A percentile compares a stretch with the other conserved stretches of the same genome.
Conservation (phyloP, 2,329 filamentous ascomycete genomes). For the Colletotrichum chlorophyti region DNA sequence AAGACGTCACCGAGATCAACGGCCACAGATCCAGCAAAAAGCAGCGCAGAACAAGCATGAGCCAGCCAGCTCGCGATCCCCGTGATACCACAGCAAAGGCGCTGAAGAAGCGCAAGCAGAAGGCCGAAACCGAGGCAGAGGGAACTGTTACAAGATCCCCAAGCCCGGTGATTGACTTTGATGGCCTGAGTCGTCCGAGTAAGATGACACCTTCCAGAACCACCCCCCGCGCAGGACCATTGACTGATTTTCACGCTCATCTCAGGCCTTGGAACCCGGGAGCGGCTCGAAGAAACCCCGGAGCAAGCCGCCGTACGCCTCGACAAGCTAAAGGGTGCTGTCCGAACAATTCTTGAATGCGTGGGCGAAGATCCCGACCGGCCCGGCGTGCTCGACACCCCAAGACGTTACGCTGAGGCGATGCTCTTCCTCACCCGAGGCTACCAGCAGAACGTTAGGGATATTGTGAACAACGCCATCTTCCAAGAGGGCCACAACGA, state of each 20-base stretch:
- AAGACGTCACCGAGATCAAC: conserved; percentile 38
- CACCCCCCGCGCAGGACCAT: not conserved
- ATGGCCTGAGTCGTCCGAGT: conserved; percentile 67
- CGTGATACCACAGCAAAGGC: conserved; percentile 61
- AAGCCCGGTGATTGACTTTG: conserved; percentile 66
- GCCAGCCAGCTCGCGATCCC: conserved; percentile 67
- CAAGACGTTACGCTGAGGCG: conserved; percentile 90
- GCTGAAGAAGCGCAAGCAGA: conserved; percentile 41
- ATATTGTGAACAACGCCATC: conserved; percentile 91
- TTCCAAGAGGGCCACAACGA: conserved; percentile 98
- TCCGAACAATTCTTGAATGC: conserved; percentile 72
- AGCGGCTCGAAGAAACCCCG: conserved; percentile 63
- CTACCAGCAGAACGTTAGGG: conserved; percentile 91
- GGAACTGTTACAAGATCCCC: conserved; percentile 34
- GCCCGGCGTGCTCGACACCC: conserved; percentile 71
- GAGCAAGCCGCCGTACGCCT: conserved; percentile 59
- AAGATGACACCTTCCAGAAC: conserved; percentile 23
- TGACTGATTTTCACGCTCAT: conserved; percentile 28
- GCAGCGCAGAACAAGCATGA: conserved; percentile 58
- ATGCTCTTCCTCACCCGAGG: conserved; percentile 96
- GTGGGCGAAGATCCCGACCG: conserved; percentile 72
- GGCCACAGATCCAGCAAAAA: conserved; percentile 33
- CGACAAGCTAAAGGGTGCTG: conserved; percentile 65
- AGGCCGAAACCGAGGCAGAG: conserved; percentile 36
- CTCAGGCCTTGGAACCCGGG: conserved; percentile 68